These are phyloP conservation scores for Vicia faba DNA, from an alignment of 306 rosid species.

Conservation along the genomic window DNA sequence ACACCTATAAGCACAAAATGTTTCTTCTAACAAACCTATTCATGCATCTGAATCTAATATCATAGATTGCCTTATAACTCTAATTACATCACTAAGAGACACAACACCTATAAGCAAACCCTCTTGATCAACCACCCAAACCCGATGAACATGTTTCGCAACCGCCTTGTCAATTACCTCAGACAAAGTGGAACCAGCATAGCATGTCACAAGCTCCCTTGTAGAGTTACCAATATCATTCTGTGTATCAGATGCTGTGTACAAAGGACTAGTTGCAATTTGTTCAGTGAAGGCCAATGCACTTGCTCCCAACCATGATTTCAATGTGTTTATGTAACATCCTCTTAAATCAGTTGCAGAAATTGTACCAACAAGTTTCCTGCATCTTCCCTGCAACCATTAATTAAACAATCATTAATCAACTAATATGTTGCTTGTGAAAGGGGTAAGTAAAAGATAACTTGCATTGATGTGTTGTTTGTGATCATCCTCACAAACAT, in stretches of 20 bases:
- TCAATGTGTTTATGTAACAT: constrained; percentile 58
- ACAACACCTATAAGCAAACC: constrained; percentile 75
- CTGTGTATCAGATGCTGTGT: constrained; percentile 20
- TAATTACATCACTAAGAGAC: constrained; percentile 68
- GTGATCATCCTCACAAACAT: constrained; percentile 51
- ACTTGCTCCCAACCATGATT: constrained; percentile 70
- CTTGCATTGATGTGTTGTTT: constrained; percentile 61
- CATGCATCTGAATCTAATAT: constrained; percentile 29
- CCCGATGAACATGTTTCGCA: constrained; percentile 66
- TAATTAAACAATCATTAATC: no score
- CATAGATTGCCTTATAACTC: constrained; percentile 61
- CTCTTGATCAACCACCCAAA: constrained; percentile 78
- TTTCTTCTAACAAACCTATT: neutral
- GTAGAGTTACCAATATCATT: constrained; percentile 12
- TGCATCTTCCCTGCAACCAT: constrained; percentile 61
- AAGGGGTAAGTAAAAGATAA: neutral
- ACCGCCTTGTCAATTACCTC: constrained; percentile 68
- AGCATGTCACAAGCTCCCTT: constrained; percentile 67
- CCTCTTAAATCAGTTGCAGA: constrained; percentile 82
- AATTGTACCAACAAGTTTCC: constrained; percentile 68
- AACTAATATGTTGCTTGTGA: no score
- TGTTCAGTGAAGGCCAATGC: constrained; percentile 66
- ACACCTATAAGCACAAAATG: no score
- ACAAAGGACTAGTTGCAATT: constrained; percentile 44
- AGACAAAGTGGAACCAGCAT: constrained; percentile 45